phyloP scores from a whole-genome alignment of 805 yeast genomes.

The Wickerhamiella occidentalis region DNA sequence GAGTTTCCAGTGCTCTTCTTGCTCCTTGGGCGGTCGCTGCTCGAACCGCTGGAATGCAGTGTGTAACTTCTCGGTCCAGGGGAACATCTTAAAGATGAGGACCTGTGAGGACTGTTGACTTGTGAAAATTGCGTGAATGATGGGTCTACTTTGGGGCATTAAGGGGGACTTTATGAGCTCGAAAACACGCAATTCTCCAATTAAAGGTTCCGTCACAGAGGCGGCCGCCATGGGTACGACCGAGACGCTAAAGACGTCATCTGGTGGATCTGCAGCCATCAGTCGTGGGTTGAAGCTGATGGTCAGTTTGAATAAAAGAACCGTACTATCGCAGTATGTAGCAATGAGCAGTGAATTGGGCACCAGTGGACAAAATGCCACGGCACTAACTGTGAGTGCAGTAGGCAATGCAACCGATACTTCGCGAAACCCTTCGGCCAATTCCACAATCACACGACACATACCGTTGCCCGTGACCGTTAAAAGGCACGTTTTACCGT shows the following conservation, averaged over 20 bases:
- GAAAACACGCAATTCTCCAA: slow-evolving; percentile 6
- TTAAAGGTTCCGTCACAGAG: slow-evolving; percentile 5
- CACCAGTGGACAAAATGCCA: background rate
- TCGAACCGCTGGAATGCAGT: slow-evolving; percentile 17
- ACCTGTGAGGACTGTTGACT: slow-evolving; percentile 8
- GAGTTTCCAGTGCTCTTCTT: slow-evolving; percentile 3
- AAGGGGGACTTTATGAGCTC: slow-evolving; percentile 12
- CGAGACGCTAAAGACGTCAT: background rate
- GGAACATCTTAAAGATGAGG: slow-evolving; percentile 9
- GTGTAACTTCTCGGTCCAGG: slow-evolving; percentile 15
- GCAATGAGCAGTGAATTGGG: slow-evolving; percentile 22
- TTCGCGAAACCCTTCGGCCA: slow-evolving; percentile 19
- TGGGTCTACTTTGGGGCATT: slow-evolving; percentile 5
- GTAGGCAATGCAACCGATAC: slow-evolving; percentile 18
- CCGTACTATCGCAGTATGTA: slow-evolving; percentile 18
- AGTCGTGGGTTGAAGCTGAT: slow-evolving; percentile 13
- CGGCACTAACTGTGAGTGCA: background rate
- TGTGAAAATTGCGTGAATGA: slow-evolving; percentile 9
- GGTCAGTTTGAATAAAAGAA: slow-evolving; percentile 19
- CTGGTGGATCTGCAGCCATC: background rate
- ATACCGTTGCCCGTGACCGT: slow-evolving; percentile 53
- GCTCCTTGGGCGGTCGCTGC: background rate
- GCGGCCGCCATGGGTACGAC: slow-evolving; percentile 10
- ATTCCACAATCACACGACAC: slow-evolving; percentile 47
- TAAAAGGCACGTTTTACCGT: slow-evolving; percentile 58